Base-by-base conservation (phyloP, 148 eudicot genomes). In the Agrostemma githago region DNA sequence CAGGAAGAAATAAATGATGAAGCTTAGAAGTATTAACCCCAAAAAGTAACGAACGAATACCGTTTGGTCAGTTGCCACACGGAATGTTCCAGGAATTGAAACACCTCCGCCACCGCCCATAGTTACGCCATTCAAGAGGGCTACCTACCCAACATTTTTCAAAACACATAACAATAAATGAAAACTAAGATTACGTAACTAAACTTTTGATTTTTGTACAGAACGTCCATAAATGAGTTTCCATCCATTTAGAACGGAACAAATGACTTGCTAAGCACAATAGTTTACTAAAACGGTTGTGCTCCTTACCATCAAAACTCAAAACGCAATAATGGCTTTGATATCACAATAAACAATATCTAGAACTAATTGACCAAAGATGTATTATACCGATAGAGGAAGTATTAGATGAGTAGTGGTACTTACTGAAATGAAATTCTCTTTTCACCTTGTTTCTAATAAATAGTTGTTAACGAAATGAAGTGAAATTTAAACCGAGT, bases 61-160 rank as follows among this genome's bases (percentile, higher is more conserved):
- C 75, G 96, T 90, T 85, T 82, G 84, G 76, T 93, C 87, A 43
- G 98, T 93, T 62, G 98, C 96, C 79, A 93, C 89, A 76, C 89
- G 87, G 75, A 93, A 93, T 61, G 91, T 89, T 75, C 93, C 96
- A 11, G 96, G 98, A 74, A 93, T 82, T 61, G 96, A 93, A 68
- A 93, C 79, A 61, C 93, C 96, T 79, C 88, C 90, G 64, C 96
- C 98, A 57, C 98, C 98, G 72, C 96, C 98, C 93, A 93, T 87
- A 40, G 96, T 88, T 64, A 93, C 78, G 39, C 98, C 96, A 81
- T 90, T 84, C 79, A 93, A 75, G 66, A 93, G 82, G 75, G 98
- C 92, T 78, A 93, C 89, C 98, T 93, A 79, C 75, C 87, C 10
- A 74, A 39, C 39, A 61, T 63, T 72, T 62, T 69, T 10, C 43